Conservation (phyloP, 441 rosid species). For the Aquilaria agallochum region DNA sequence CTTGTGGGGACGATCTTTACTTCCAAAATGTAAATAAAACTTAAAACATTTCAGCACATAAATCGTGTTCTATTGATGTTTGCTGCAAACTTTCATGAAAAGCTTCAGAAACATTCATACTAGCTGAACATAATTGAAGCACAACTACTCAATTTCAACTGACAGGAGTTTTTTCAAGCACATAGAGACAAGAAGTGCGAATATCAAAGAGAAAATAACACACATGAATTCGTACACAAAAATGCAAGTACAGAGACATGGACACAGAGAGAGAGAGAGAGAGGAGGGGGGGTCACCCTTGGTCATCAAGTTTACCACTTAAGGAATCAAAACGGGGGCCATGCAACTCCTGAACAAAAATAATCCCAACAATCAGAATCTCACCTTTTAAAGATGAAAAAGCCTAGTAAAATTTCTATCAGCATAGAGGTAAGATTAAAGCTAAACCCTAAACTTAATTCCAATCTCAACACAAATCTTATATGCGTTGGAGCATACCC, state of each 20-base stretch:
- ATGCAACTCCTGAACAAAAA: slow-evolving; percentile 43
- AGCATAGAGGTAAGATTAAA: too few relatives aligned
- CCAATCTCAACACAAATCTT: too few relatives aligned
- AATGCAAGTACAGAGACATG: not conserved
- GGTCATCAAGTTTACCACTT: slow-evolving; percentile 56
- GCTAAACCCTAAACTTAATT: not conserved
- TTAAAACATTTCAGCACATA: too few relatives aligned
- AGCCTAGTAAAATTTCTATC: not conserved
- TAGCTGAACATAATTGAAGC: too few relatives aligned
- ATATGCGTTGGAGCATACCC: slow-evolving; percentile 26
- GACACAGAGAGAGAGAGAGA: not conserved
- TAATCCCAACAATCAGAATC: not conserved
- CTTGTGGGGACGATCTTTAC: too few relatives aligned
- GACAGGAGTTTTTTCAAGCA: too few relatives aligned
- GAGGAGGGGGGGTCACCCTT: slow-evolving; percentile 36
- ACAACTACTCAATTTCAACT: too few relatives aligned
- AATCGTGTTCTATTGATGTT: too few relatives aligned
- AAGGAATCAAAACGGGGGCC: slow-evolving; percentile 82
- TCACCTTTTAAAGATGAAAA: not conserved
- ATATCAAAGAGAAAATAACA: too few relatives aligned
- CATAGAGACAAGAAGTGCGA: not conserved
- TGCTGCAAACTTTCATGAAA: too few relatives aligned
- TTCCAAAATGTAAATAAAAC: too few relatives aligned
- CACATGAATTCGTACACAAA: not conserved
- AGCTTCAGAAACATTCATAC: too few relatives aligned